Evolutionary conservation across 202 grass and related monocot genomes (phyloP).

Genomic region (Dendrocalamus latiflorus): DNA sequence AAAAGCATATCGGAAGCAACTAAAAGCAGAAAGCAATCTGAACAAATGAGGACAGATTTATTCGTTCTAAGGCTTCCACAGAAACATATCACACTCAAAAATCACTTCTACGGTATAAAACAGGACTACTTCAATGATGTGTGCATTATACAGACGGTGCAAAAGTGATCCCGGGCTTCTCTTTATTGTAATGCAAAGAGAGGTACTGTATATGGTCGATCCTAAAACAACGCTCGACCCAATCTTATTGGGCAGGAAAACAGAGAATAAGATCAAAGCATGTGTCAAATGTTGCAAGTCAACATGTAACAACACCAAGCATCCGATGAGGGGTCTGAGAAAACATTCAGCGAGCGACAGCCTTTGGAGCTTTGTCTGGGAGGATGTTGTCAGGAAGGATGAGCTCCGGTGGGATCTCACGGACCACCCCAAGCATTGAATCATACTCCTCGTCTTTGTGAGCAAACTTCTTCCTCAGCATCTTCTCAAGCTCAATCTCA

Average conservation of each 20-base stretch:
- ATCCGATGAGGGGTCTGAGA: too few species aligned
- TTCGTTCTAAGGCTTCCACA: background rate
- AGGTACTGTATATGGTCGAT: conserved; percentile 42
- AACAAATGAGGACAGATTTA: too few species aligned
- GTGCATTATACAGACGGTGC: background rate
- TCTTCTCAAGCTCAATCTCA: conserved; percentile 92
- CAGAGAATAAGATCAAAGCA: conserved; percentile 31
- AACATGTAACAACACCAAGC: too few species aligned
- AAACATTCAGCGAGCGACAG: too few species aligned
- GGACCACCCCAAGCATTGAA: too few species aligned
- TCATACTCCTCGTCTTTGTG: too few species aligned
- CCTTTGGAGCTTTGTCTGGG: too few species aligned
- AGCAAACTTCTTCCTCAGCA: too few species aligned
- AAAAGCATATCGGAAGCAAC: too few species aligned
- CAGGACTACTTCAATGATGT: background rate
- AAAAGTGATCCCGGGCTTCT: background rate
- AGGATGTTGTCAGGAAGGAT: too few species aligned
- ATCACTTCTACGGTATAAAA: background rate
- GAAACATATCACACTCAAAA: background rate
- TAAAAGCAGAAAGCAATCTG: too few species aligned
- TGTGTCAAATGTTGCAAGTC: conserved; percentile 45
- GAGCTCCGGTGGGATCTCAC: too few species aligned
- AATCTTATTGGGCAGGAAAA: conserved; percentile 73
- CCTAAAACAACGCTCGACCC: conserved; percentile 63
- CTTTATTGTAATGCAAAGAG: conserved; percentile 36